Evolutionary conservation across 2,329 filamentous ascomycete species (phyloP).

Genomic region (Daldinia sp.): DNA sequence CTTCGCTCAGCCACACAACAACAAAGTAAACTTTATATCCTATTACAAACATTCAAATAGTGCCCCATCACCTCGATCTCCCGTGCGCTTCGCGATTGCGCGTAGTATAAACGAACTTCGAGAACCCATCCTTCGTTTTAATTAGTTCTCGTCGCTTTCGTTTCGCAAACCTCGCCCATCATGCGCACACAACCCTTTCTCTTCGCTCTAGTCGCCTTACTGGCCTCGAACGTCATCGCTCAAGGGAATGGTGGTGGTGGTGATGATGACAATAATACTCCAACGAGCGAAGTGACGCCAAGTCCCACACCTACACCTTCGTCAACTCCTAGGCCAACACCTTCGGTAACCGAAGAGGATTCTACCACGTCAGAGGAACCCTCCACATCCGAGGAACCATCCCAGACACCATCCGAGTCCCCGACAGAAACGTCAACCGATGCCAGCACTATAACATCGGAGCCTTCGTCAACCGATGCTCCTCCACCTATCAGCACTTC

Average conservation of each 20-base stretch:
- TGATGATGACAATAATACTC: constrained; percentile 33
- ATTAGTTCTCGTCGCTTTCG: constrained; percentile 15
- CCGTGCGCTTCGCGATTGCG: constrained; percentile 22
- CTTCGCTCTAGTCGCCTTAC: constrained; percentile 41
- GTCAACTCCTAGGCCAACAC: constrained; percentile 23
- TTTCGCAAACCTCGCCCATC: constrained; percentile 31
- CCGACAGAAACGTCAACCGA: constrained; percentile 17
- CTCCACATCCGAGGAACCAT: neutral
- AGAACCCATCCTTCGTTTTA: constrained; percentile 17
- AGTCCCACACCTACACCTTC: constrained; percentile 25
- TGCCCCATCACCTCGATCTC: constrained; percentile 17
- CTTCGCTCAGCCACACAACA: constrained; percentile 27
- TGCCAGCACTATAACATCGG: constrained; percentile 32
- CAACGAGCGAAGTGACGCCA: constrained; percentile 26
- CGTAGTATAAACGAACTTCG: constrained; percentile 20
- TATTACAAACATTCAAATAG: constrained; percentile 6
- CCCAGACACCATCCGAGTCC: neutral
- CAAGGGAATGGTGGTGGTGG: constrained; percentile 39
- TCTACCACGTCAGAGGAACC: constrained; percentile 6
- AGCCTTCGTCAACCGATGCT: constrained; percentile 27
- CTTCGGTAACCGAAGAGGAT: constrained; percentile 13
- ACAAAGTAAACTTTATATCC: constrained; percentile 13
- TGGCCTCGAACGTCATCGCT: constrained; percentile 45
- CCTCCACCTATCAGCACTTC: constrained; percentile 30
- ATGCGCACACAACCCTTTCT: constrained; percentile 48